Evolutionary conservation across 768 basidiomycete species (phyloP).

Genomic region (Tulasnella calospora): DNA sequence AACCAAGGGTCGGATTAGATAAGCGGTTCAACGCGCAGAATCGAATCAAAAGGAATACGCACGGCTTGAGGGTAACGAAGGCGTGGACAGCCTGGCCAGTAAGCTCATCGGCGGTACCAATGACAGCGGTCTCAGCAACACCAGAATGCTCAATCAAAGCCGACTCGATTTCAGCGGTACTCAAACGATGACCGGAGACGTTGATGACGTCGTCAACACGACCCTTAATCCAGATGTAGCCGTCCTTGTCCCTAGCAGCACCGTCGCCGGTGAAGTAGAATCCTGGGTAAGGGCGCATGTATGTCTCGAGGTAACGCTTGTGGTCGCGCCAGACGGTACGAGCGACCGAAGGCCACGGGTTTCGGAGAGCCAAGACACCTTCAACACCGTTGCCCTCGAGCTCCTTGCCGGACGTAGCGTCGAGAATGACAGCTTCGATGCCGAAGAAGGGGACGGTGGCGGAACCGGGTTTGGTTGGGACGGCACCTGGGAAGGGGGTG

Average conservation of each 20-base stretch:
- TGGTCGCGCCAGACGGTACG: slow-evolving; percentile 90
- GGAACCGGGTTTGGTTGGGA: slow-evolving; percentile 91
- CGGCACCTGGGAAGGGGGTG: slow-evolving; percentile 92
- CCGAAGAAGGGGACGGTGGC: slow-evolving; percentile 99
- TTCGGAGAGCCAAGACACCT: slow-evolving; percentile 80
- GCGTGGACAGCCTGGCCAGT: slow-evolving; percentile 89
- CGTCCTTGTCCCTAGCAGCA: slow-evolving; percentile 87
- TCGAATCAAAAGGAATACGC: slow-evolving; percentile 36
- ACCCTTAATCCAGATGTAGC: slow-evolving; percentile 99
- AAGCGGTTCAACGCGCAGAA: not conserved
- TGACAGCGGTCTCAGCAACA: slow-evolving; percentile 93
- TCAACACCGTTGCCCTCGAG: slow-evolving; percentile 79
- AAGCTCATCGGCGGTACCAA: slow-evolving; percentile 79
- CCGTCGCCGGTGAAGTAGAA: slow-evolving; percentile 98
- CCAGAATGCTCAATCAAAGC: slow-evolving; percentile 92
- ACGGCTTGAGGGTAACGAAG: slow-evolving; percentile 94
- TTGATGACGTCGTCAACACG: slow-evolving; percentile 98
- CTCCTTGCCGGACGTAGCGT: slow-evolving; percentile 73
- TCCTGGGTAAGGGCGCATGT: slow-evolving; percentile 84
- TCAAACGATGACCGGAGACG: slow-evolving; percentile 93
- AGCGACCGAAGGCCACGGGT: slow-evolving; percentile 94
- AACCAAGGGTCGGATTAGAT: not conserved
- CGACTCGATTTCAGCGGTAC: slow-evolving; percentile 96
- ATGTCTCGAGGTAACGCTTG: slow-evolving; percentile 73
- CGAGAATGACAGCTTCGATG: slow-evolving; percentile 80